Percentiles rank a stretch among this genome's conserved stretches.
phyloP scores from a whole-genome alignment of 2,329 filamentous ascomycete species.

The Xylariaceae sp. region DNA sequence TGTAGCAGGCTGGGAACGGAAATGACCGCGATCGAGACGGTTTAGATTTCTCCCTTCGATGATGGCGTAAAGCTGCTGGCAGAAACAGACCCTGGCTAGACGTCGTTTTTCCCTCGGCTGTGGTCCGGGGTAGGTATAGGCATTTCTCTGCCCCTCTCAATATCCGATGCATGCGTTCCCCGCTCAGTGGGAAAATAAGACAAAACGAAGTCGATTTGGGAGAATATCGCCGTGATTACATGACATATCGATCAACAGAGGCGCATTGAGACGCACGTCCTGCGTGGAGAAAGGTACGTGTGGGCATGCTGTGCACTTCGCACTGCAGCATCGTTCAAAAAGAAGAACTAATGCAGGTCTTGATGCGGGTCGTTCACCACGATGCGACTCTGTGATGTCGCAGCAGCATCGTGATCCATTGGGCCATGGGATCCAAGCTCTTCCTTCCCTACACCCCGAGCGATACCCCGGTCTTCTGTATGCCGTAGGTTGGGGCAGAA shows the following conservation, averaged over 20 bases:
- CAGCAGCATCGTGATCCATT: slow-evolving; percentile 18
- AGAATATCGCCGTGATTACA: slow-evolving; percentile 10
- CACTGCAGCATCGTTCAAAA: slow-evolving; percentile 8
- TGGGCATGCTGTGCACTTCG: background rate
- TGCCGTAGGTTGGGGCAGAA: background rate
- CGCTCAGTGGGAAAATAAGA: slow-evolving; percentile 11
- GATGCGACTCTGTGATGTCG: slow-evolving; percentile 16
- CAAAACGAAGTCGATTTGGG: slow-evolving; percentile 12
- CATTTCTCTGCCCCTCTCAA: slow-evolving; percentile 9
- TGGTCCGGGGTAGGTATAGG: background rate
- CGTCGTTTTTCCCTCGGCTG: slow-evolving; percentile 1
- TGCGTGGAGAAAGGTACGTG: slow-evolving; percentile 6
- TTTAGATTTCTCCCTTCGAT: background rate
- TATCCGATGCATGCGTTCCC: slow-evolving; percentile 18
- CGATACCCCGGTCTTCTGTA: background rate
- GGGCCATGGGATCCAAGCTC: slow-evolving; percentile 9
- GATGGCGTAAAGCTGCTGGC: background rate
- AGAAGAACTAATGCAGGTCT: slow-evolving; percentile 21
- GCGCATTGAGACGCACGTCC: background rate
- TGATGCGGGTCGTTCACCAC: slow-evolving; percentile 9
- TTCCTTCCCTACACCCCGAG: background rate
- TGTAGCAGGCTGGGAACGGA: background rate
- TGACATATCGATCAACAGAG: background rate
- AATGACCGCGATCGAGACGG: background rate
- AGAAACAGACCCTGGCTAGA: background rate